A percentile compares a stretch with the other conserved stretches of the same genome.
Conservation (phyloP, 192 early-diverging fungal species). For the Coemansia sp. region DNA sequence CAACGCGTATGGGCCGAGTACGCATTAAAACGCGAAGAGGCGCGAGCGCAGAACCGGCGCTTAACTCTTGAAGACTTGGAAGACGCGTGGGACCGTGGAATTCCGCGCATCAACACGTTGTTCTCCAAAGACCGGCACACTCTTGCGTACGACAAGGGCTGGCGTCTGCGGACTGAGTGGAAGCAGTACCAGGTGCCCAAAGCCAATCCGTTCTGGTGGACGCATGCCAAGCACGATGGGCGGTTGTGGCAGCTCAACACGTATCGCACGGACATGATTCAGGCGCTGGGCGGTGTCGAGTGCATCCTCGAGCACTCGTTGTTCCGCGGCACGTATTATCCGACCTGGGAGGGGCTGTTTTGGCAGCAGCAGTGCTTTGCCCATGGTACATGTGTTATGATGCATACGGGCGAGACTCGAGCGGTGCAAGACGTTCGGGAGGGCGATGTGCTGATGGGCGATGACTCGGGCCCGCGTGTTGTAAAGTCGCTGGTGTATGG, state of each 20-base stretch:
- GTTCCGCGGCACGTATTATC: slow-evolving; percentile 98
- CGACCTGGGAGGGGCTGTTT: slow-evolving; percentile 98
- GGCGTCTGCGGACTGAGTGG: slow-evolving; percentile 94
- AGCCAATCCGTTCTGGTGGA: slow-evolving; percentile 97
- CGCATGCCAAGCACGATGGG: slow-evolving; percentile 76
- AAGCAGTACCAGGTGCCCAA: slow-evolving; percentile 97
- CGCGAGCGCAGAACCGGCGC: slow-evolving; percentile 93
- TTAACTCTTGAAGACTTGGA: slow-evolving; percentile 98
- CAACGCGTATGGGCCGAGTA: slow-evolving; percentile 99
- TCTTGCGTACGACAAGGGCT: slow-evolving; percentile 98
- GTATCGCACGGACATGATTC: slow-evolving; percentile 99
- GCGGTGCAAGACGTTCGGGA: slow-evolving; percentile 47
- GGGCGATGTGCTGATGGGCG: slow-evolving; percentile 54
- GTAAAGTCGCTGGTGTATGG: slow-evolving; percentile 42
- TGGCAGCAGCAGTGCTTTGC: slow-evolving; percentile 79
- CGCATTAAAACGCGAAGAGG: slow-evolving; percentile 95
- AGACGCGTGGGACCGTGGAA: slow-evolving; percentile 98
- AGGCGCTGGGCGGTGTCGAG: slow-evolving; percentile 97
- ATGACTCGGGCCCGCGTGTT: slow-evolving; percentile 47
- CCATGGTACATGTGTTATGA: slow-evolving; percentile 45
- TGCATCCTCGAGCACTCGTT: slow-evolving; percentile 98
- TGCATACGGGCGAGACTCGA: slow-evolving; percentile 44
- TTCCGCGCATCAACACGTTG: slow-evolving; percentile 97
- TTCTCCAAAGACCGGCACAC: slow-evolving; percentile 99
- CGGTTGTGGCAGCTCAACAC: slow-evolving; percentile 94